phyloP scores from a whole-genome alignment of 768 basidiomycete species.

The Crassisporium funariophilum region DNA sequence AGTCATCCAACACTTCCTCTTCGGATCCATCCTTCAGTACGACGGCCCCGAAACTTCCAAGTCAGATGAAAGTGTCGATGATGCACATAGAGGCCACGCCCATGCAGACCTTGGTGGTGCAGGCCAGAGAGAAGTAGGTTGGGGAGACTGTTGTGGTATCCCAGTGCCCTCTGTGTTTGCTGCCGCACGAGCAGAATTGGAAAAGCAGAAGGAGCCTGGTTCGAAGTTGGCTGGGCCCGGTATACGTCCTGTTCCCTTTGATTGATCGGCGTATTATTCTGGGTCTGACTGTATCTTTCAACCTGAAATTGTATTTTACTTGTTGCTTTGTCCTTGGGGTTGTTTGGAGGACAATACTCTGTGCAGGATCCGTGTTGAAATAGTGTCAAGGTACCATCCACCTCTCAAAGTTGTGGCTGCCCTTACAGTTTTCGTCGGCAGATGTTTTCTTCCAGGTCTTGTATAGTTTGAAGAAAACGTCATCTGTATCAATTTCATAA shows the following conservation, averaged over 20 bases:
- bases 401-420: too few species aligned
- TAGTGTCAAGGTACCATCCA: too few species aligned
- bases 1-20: slow-evolving; percentile 94
- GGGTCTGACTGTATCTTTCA: background rate
- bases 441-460: too few species aligned
- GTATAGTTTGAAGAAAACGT: too few species aligned
- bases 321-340: background rate
- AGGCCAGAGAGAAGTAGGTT: slow-evolving; percentile 60
- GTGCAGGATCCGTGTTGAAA: too few species aligned
- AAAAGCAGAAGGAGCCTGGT: slow-evolving; percentile 42
- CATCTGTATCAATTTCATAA: too few species aligned
- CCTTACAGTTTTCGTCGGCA: too few species aligned
- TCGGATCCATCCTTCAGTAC: slow-evolving; percentile 78
- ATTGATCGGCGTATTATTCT: slow-evolving; percentile 41
- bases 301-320: background rate
- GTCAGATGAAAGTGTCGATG: slow-evolving; percentile 27
- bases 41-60: slow-evolving; percentile 55
- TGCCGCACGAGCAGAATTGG: slow-evolving; percentile 57
- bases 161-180: slow-evolving; percentile 82
- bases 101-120: slow-evolving; percentile 49
- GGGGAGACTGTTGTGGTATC: slow-evolving; percentile 94
- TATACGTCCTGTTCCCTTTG: slow-evolving; percentile 80
- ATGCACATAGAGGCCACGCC: slow-evolving; percentile 51
- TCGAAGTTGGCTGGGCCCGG: slow-evolving; percentile 56
- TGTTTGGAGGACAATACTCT: too few species aligned